These are phyloP conservation scores for Capsicum pubescens DNA, from an alignment of 257 asterid species.

Conservation along the genomic window DNA sequence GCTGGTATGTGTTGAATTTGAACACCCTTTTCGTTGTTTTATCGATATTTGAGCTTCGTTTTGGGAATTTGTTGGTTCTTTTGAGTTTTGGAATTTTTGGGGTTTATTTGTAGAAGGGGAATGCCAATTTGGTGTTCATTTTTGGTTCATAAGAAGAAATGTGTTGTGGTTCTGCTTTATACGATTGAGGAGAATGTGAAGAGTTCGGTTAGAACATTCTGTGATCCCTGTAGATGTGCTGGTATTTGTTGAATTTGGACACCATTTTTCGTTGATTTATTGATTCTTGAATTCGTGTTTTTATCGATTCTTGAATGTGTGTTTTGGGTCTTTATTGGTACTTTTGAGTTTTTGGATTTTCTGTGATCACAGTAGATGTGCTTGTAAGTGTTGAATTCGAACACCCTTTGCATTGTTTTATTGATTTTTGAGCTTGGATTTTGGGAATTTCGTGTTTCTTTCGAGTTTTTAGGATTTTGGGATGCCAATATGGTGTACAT, in stretches of 20 bases:
- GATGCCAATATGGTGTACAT: conserved; percentile 70
- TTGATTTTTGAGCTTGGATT: conserved; percentile 14
- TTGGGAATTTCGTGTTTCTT: background rate
- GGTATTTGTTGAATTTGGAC: conserved; percentile 41
- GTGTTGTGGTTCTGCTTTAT: too few species aligned
- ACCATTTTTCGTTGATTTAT: background rate
- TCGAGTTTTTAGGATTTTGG: conserved; percentile 28
- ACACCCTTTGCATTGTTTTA: background rate
- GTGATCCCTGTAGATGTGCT: conserved; percentile 76
- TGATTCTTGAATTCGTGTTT: background rate
- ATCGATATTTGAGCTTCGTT: background rate
- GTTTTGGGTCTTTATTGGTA: background rate
- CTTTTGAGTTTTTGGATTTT: too few species aligned
- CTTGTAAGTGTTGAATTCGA: conserved; percentile 43
- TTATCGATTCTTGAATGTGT: too few species aligned
- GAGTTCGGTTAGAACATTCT: conserved; percentile 57
- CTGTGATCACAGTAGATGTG: conserved; percentile 75
- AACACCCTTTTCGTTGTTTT: background rate
- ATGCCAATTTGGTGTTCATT: too few species aligned
- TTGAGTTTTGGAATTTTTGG: too few species aligned
- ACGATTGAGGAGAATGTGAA: conserved; percentile 46
- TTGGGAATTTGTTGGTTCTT: background rate
- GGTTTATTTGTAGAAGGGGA: background rate
- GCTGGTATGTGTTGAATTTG: conserved; percentile 48
- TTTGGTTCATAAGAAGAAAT: too few species aligned